These are phyloP conservation scores for Schizopora paradoxa DNA, from an alignment of 1,284 basidiomycete genomes.

Conservation along the genomic window DNA sequence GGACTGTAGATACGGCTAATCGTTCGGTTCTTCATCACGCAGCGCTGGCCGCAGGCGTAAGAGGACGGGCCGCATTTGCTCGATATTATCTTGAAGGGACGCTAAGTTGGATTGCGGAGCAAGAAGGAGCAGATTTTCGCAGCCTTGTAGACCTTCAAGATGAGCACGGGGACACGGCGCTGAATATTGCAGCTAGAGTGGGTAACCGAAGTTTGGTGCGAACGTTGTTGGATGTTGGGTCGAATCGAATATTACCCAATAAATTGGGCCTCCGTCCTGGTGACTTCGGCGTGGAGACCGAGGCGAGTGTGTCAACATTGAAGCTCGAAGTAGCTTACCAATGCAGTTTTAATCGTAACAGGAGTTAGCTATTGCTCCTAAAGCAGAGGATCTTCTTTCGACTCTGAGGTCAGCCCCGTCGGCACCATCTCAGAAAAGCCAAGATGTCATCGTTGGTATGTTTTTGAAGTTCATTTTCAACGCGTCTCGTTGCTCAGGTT, in stretches of 20 bases:
- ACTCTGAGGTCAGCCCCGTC: slow-evolving; percentile 65
- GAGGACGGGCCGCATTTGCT: slow-evolving; percentile 79
- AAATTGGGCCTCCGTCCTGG: slow-evolving; percentile 89
- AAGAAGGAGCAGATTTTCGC: slow-evolving; percentile 68
- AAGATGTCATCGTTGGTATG: slow-evolving; percentile 83
- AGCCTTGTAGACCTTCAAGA: slow-evolving; percentile 90
- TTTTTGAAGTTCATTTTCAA: slow-evolving; percentile 1
- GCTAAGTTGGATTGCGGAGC: slow-evolving; percentile 76
- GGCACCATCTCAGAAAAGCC: slow-evolving; percentile 78
- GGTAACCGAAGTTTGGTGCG: slow-evolving; percentile 88
- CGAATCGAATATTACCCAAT: slow-evolving; percentile 88
- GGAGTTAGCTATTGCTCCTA: slow-evolving; percentile 64
- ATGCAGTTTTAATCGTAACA: slow-evolving; percentile 26
- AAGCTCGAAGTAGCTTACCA: slow-evolving; percentile 2
- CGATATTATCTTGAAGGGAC: slow-evolving; percentile 92
- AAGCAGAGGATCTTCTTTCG: slow-evolving; percentile 71
- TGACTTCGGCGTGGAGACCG: slow-evolving; percentile 90
- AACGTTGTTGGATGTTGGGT: slow-evolving; percentile 88
- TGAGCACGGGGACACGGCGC: slow-evolving; percentile 91
- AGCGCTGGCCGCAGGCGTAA: slow-evolving; percentile 85
- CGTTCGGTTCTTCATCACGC: slow-evolving; percentile 95
- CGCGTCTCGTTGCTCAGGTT: slow-evolving; percentile 1
- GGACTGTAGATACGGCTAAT: slow-evolving; percentile 87
- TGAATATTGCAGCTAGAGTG: slow-evolving; percentile 92
- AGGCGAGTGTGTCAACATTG: slow-evolving; percentile 45